A percentile compares a stretch with the other conserved stretches of the same genome.
These are phyloP conservation scores for Scedosporium boydii DNA, from an alignment of 2,329 filamentous ascomycete species.

Conservation along the genomic window DNA sequence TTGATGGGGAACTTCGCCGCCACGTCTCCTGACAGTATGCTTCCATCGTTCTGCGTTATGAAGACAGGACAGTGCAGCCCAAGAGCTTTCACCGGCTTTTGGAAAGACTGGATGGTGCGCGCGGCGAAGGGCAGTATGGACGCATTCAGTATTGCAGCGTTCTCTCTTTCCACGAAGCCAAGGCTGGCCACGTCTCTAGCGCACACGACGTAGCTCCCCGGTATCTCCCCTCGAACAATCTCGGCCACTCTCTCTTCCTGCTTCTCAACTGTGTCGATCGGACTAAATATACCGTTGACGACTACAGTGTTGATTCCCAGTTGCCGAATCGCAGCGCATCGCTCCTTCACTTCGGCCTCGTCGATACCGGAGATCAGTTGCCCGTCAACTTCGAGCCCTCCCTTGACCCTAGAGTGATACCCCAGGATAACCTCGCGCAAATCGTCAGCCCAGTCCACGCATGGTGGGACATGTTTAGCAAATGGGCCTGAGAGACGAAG, in stretches of 20 bases:
- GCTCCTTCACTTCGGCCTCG: conserved; percentile 26
- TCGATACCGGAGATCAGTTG: conserved; percentile 34
- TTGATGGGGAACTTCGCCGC: conserved; percentile 48
- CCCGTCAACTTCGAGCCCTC: conserved; percentile 44
- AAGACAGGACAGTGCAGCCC: conserved; percentile 45
- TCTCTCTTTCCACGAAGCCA: conserved; percentile 52
- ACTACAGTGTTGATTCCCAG: conserved; percentile 38
- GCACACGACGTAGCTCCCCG: conserved; percentile 34
- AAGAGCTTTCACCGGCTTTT: conserved; percentile 32
- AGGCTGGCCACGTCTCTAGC: conserved; percentile 43
- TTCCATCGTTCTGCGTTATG: conserved; percentile 56
- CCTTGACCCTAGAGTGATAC: conserved; percentile 34
- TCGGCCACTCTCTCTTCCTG: conserved; percentile 39
- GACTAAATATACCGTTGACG: conserved; percentile 40
- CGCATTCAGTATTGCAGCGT: conserved; percentile 55
- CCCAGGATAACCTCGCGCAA: conserved; percentile 36
- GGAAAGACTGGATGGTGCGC: conserved; percentile 46
- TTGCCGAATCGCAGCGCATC: conserved; percentile 27
- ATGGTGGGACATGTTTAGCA: conserved; percentile 38
- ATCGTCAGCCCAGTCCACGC: conserved; percentile 42
- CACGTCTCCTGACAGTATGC: conserved; percentile 41
- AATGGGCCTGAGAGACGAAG: conserved; percentile 42
- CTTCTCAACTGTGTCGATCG: conserved; percentile 36
- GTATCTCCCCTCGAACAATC: conserved; percentile 29
- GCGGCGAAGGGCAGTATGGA: conserved; percentile 49